Base-by-base conservation (phyloP, 2,329 filamentous ascomycete genomes). In the Fusarium multiceps region DNA sequence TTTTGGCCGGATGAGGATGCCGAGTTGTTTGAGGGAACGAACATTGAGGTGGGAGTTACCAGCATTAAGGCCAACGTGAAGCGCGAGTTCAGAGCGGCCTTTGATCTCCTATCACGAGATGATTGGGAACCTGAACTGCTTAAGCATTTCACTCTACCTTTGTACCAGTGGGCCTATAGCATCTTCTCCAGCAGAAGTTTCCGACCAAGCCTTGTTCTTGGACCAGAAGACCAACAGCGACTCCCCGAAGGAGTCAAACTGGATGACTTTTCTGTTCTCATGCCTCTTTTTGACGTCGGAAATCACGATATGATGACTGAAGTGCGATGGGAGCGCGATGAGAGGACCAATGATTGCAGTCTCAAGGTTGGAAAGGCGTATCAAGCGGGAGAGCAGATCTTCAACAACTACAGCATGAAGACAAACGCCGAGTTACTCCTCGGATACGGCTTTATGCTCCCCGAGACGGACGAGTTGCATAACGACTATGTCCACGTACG, bases 391-490 rank as follows among this genome's bases (percentile, higher is more conserved):
- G 78, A 87, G 30, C 87, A 89, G 69, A 78, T 89, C 25, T 90
- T 84, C 73, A 92, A 93, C 80, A 93, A 92, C 77, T 94, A 94
- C 74, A 91, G 91, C 30, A 78, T 82, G 74, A 92, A 93, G 78
- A 92, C 90, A 9, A 94, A 93, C 73, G 90, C 90, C 62, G 90
- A 93, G 79, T 80, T 91, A 25, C 82, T 91, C 2, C 80, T 91
- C 3, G 88, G 85, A 0, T 91, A 91, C 73, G 88, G 88, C 4
- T 91, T 91, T 74, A 82, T 87, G 66, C 75, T 90, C 0, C 83
- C 85, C 2, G 79, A 83, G 55, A 82, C 81, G 0, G 76, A 79
- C 0, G 76, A 74, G 7, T 78, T 89, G 59, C 87, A 89, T 74
- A 89, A 89, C 70, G 87, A 89, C 75, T 89, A 89, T 72, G 78